Percentiles rank a stretch among this genome's conserved stretches.
phyloP scores from a whole-genome alignment of 441 rosid genomes.

The Mallotus japonicus region DNA sequence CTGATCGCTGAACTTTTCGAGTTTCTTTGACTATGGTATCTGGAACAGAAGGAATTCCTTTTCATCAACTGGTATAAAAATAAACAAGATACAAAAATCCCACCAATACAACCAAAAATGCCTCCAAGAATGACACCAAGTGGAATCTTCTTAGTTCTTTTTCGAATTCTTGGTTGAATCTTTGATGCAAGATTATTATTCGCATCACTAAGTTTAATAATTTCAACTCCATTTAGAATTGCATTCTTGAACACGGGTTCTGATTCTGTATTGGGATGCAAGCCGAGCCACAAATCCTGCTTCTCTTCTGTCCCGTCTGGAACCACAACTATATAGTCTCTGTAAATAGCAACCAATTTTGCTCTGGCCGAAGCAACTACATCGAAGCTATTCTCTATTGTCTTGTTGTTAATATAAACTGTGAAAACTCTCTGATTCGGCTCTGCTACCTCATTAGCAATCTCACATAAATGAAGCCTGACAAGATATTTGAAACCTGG shows the following conservation, averaged over 20 bases:
- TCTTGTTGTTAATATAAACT: conserved; percentile 18
- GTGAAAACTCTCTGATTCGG: conserved; percentile 19
- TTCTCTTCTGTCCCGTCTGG: conserved; percentile 1
- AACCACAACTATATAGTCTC: conserved; percentile 23
- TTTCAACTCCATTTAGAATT: conserved; percentile 30
- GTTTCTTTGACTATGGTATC: background rate
- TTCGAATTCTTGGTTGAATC: background rate
- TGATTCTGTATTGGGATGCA: conserved; percentile 15
- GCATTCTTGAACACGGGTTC: background rate
- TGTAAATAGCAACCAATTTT: conserved; percentile 15
- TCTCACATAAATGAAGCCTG: conserved; percentile 36
- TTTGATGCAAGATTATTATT: conserved; percentile 5
- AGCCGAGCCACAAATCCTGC: conserved; percentile 11
- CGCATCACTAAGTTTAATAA: conserved; percentile 6
- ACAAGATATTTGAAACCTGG: conserved; percentile 31
- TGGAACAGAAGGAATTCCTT: background rate
- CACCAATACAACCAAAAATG: background rate
- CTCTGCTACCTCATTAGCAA: background rate
- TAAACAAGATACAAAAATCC: background rate
- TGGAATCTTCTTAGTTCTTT: background rate
- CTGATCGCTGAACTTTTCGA: background rate
- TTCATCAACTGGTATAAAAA: background rate
- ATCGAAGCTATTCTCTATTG: conserved; percentile 20
- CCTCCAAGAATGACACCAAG: background rate
- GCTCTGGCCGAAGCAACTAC: conserved; percentile 22